Evolutionary conservation across 176 grass and related monocot species (phyloP).

Genomic region (Carex littledalei): DNA sequence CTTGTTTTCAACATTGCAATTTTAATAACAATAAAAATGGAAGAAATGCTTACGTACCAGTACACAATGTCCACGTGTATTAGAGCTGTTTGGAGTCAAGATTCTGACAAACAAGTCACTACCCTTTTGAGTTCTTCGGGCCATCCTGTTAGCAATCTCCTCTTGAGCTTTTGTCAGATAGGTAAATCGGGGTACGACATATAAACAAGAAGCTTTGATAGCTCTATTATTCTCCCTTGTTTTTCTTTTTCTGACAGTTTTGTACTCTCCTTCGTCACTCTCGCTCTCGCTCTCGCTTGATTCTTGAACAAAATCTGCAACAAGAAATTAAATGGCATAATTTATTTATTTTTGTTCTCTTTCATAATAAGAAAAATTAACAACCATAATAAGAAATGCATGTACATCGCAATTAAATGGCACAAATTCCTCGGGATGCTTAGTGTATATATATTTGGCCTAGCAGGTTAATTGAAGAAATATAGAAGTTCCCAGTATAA

Average conservation of each 20-base stretch:
- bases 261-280: not conserved
- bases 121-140: not conserved
- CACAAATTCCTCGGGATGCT: no score
- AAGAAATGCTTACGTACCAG: not conserved
- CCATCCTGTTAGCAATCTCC: not conserved
- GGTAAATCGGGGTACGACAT: not conserved
- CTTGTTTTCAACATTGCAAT: not conserved
- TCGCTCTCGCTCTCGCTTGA: not conserved
- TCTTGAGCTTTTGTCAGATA: not conserved
- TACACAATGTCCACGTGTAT: not conserved
- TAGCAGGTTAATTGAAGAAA: no score
- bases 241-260: not conserved
- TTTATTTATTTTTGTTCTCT: not conserved
- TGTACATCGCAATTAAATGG: no score
- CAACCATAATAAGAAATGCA: no score
- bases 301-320: not conserved
- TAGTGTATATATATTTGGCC: no score
- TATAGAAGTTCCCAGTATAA: no score
- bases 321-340: not conserved
- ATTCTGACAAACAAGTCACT: not conserved
- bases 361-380: not conserved
- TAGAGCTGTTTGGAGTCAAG: not conserved
- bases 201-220: not conserved
- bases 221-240: not conserved
- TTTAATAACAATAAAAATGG: not conserved